Conservation (phyloP, 2,329 filamentous ascomycete genomes). For the Pseudogymnoascus sp. region DNA sequence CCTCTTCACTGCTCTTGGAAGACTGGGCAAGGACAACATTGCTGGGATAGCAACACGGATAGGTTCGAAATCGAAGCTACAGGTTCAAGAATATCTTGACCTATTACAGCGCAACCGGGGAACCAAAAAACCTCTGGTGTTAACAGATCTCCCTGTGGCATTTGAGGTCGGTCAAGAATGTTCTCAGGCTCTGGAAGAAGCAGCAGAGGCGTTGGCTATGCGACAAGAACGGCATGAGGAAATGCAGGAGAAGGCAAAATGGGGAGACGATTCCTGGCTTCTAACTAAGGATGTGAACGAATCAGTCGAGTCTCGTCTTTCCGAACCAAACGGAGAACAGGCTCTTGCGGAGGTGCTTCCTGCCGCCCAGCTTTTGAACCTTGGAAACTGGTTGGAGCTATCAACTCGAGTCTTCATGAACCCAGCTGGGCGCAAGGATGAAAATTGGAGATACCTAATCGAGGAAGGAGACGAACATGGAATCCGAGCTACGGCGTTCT, state of each 20-base stretch:
- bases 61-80: constrained; percentile 62
- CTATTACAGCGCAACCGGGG: constrained; percentile 39
- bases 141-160: constrained; percentile 61
- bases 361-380: constrained; percentile 49
- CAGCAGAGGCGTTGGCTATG: constrained; percentile 57
- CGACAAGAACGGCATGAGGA: constrained; percentile 58
- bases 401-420: constrained; percentile 72
- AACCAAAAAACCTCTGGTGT: constrained; percentile 30
- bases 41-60: constrained; percentile 55
- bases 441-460: constrained; percentile 59
- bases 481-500: constrained; percentile 66
- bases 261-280: constrained; percentile 56
- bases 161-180: constrained; percentile 62
- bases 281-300: constrained; percentile 37
- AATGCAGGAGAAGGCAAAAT: constrained; percentile 48
- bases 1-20: constrained; percentile 59
- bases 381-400: constrained; percentile 54
- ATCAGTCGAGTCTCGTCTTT: constrained; percentile 19
- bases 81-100: constrained; percentile 63
- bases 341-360: constrained; percentile 31
- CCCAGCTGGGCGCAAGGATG: constrained; percentile 41
- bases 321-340: constrained; percentile 19
- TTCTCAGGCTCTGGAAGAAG: constrained; percentile 55
- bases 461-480: constrained; percentile 49
- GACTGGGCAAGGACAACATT: constrained; percentile 56